phyloP scores from a whole-genome alignment of 768 basidiomycete species.

The Dacryopinax spathularia region DNA sequence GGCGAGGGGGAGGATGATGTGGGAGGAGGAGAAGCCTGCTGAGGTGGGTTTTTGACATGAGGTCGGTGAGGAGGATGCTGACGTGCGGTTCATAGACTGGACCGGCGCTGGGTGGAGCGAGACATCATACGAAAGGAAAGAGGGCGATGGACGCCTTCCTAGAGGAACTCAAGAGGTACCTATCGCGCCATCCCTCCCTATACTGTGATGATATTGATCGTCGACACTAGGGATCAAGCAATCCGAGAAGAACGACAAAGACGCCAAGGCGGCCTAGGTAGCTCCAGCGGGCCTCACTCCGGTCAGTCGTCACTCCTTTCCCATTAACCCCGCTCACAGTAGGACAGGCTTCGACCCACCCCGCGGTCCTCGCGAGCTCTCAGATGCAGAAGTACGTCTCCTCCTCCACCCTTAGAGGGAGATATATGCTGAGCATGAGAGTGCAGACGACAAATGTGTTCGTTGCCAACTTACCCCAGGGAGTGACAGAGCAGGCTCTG shows the following conservation, averaged over 20 bases:
- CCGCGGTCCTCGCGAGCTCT: constrained; percentile 77
- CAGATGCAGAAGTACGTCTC: constrained; percentile 61
- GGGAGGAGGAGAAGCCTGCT: constrained; percentile 14
- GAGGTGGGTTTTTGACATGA: constrained; percentile 2
- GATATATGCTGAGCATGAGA: neutral
- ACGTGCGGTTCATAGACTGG: constrained; percentile 30
- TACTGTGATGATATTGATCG: constrained; percentile 6
- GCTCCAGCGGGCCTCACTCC: neutral
- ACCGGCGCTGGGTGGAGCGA: constrained; percentile 38
- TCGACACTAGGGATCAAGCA: constrained; percentile 66
- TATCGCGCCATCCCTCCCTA: neutral
- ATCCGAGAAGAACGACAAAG: constrained; percentile 74
- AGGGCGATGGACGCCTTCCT: constrained; percentile 92
- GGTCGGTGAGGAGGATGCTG: constrained; percentile 1
- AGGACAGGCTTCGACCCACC: constrained; percentile 69
- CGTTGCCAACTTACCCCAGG: constrained; percentile 80
- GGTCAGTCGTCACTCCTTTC: neutral
- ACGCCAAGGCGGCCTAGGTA: constrained; percentile 29
- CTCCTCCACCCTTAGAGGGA: neutral
- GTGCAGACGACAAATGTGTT: constrained; percentile 84
- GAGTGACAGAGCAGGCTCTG: constrained; percentile 71
- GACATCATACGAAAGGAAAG: constrained; percentile 75
- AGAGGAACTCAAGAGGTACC: constrained; percentile 86
- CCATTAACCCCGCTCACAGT: constrained; percentile 5
- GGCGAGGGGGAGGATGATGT: constrained; percentile 38